Evolutionary conservation across 139 green algal genomes (phyloP).

Genomic region (Nannochloris sp.): DNA sequence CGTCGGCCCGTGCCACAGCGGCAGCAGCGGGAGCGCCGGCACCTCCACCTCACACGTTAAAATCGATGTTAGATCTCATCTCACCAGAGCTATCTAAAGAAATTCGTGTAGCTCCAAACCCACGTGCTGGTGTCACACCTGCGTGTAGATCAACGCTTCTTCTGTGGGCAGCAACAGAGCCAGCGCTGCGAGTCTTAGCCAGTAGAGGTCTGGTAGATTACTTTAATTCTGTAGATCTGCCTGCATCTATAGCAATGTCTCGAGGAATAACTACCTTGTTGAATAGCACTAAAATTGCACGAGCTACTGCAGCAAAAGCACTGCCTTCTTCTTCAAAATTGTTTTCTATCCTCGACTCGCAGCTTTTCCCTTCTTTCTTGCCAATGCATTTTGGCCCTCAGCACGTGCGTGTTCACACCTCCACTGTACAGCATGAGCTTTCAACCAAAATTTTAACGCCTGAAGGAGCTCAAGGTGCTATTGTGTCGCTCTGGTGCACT

Average conservation of each 20-base stretch:
- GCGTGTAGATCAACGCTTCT: slow-evolving; percentile 3
- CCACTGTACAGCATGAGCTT: too few relatives aligned
- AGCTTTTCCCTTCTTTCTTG: neutral
- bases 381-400: neutral
- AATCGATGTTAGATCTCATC: neutral
- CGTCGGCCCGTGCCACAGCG: too few relatives aligned
- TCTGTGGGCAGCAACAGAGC: slow-evolving; percentile 5
- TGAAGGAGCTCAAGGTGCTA: too few relatives aligned
- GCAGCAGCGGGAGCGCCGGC: too few relatives aligned
- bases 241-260: neutral
- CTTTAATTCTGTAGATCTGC: slow-evolving; percentile 3
- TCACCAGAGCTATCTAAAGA: neutral
- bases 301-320: neutral
- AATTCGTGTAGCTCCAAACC: neutral
- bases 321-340: neutral
- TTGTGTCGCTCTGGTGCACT: slow-evolving; percentile 1
- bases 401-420: neutral
- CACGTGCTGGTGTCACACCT: slow-evolving; percentile 5
- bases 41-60: neutral
- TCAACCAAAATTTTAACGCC: too few relatives aligned
- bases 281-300: neutral
- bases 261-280: neutral
- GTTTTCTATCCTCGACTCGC: slow-evolving; percentile 11
- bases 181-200: neutral
- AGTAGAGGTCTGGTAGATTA: neutral